phyloP scores from a whole-genome alignment of 352 stramenopile genomes.

The Phytophthora megakarya region DNA sequence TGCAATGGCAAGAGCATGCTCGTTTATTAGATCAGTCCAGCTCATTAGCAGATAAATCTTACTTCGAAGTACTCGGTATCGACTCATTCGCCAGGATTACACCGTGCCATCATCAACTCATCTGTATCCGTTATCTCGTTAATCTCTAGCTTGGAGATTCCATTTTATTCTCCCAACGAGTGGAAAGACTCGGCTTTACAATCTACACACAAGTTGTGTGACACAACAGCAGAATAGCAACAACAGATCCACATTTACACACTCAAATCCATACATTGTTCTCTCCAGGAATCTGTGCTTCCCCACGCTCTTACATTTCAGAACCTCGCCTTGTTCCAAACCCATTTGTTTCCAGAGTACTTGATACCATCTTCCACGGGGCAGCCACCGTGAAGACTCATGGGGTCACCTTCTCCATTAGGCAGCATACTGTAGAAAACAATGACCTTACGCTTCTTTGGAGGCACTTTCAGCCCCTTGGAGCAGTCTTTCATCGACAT shows the following conservation, averaged over 20 bases:
- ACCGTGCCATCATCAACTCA: no score
- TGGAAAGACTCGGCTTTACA: no score
- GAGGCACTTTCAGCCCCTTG: constrained; percentile 64
- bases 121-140: no score
- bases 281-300: background rate
- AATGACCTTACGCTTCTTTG: constrained; percentile 82
- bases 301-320: background rate
- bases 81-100: no score
- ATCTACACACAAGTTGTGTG: no score
- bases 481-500: constrained; percentile 63
- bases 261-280: background rate
- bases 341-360: constrained; percentile 84
- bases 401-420: constrained; percentile 63
- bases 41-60: no score
- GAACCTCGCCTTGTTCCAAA: constrained; percentile 77
- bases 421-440: constrained; percentile 87
- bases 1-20: no score
- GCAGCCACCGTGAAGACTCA: constrained; percentile 77
- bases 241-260: background rate
- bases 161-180: no score
- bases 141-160: no score
- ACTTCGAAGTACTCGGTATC: no score
- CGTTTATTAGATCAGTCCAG: no score
- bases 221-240: background rate
- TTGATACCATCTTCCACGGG: constrained; percentile 78